These are phyloP conservation scores for Brassica rapa DNA, from an alignment of 345 rosid genomes.

Conservation along the genomic window DNA sequence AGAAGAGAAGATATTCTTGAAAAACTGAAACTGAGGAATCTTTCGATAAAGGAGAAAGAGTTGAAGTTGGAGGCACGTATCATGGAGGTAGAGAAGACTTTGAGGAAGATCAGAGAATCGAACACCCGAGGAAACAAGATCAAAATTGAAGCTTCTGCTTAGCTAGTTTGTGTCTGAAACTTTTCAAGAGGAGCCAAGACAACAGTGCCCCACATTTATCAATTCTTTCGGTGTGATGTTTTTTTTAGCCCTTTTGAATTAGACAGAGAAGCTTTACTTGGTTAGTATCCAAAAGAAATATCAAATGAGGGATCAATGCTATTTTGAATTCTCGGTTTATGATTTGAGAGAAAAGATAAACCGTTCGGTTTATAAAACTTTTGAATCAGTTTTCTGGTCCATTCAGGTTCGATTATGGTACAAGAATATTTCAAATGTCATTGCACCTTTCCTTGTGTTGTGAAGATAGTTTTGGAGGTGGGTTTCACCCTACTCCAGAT, in stretches of 20 bases:
- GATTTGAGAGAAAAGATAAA: too few relatives aligned
- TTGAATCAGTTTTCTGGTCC: too few relatives aligned
- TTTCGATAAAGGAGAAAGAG: neutral
- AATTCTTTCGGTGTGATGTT: neutral
- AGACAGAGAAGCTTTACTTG: neutral
- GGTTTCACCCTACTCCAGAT: neutral
- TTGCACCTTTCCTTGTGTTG: too few relatives aligned
- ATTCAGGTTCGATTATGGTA: too few relatives aligned
- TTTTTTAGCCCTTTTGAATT: neutral
- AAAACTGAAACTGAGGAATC: constrained; percentile 6
- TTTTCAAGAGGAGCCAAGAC: neutral
- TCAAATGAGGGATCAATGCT: neutral
- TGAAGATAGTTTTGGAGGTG: neutral
- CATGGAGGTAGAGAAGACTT: neutral
- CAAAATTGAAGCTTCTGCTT: neutral
- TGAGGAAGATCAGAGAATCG: constrained; percentile 9
- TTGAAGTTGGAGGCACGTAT: constrained; percentile 3
- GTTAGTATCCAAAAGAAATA: neutral
- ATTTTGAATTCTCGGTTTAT: too few relatives aligned
- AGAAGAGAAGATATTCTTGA: constrained; percentile 9
- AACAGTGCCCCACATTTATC: neutral
- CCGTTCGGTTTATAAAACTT: too few relatives aligned
- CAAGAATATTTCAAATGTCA: too few relatives aligned
- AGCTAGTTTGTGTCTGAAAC: constrained; percentile 4
- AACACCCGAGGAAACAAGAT: neutral